These are phyloP conservation scores for Zostera marina DNA, from an alignment of 116 monocot genomes.

Conservation along the genomic window DNA sequence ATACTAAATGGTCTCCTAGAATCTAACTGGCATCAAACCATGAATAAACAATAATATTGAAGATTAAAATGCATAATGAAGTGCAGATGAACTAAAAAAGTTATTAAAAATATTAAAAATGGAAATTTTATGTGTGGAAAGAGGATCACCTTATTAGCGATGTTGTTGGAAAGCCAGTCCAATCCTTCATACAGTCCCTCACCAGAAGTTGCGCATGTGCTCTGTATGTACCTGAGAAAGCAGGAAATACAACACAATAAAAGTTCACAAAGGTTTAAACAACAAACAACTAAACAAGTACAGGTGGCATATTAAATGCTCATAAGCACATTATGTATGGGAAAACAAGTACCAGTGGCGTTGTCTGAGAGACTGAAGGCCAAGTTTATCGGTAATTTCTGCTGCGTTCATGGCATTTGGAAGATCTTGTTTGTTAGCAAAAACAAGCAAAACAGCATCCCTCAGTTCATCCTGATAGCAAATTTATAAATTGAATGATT, in stretches of 20 bases:
- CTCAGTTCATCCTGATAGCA: slow-evolving; percentile 13
- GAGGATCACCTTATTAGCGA: slow-evolving; percentile 4
- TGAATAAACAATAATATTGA: too few relatives aligned
- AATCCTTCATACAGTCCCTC: slow-evolving; percentile 16
- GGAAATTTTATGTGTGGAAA: not conserved
- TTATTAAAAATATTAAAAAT: not conserved
- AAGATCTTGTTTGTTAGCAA: slow-evolving; percentile 20
- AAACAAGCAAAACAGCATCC: slow-evolving; percentile 17
- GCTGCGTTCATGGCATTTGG: slow-evolving; percentile 18
- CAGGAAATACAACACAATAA: not conserved
- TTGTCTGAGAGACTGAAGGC: slow-evolving; percentile 11
- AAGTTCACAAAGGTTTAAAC: not conserved
- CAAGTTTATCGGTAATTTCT: slow-evolving; percentile 12
- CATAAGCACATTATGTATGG: not conserved
- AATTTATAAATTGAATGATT: not conserved
- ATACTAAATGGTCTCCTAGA: too few relatives aligned
- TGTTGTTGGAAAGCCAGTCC: slow-evolving; percentile 17
- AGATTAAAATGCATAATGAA: too few relatives aligned
- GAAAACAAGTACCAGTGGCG: slow-evolving; percentile 8
- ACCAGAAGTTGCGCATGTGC: slow-evolving; percentile 14
- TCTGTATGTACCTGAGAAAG: slow-evolving; percentile 15
- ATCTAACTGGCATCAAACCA: too few relatives aligned
- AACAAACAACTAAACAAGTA: not conserved
- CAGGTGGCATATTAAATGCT: not conserved
- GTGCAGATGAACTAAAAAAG: too few relatives aligned